phyloP scores from a whole-genome alignment of 108 stramenopile genomes.

The Cyclotella kingstonii region DNA sequence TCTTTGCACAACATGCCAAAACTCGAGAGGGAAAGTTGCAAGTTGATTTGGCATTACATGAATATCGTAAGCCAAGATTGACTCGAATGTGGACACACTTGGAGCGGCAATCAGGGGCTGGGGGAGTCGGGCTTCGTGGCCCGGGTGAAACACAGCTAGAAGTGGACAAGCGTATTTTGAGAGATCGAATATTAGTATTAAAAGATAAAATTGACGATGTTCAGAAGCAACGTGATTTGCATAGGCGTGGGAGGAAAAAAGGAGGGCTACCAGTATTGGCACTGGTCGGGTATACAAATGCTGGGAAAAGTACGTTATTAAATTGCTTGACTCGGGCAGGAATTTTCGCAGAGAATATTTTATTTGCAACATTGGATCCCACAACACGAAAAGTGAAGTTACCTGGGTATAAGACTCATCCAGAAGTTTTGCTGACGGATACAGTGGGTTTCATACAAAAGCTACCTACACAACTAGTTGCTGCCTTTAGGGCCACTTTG shows the following conservation, averaged over 20 bases:
- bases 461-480: conserved; percentile 93
- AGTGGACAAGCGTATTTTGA: conserved; percentile 89
- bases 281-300: conserved; percentile 96
- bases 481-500: conserved; percentile 94
- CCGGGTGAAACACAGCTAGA: conserved; percentile 95
- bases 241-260: conserved; percentile 65
- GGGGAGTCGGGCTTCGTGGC: conserved; percentile 91
- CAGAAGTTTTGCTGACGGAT: conserved; percentile 92
- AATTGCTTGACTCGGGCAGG: conserved; percentile 91
- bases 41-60: conserved; percentile 91
- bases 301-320: conserved; percentile 91
- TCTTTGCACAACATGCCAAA: conserved; percentile 94
- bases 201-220: conserved; percentile 90
- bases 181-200: conserved; percentile 88
- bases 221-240: conserved; percentile 85
- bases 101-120: conserved; percentile 90
- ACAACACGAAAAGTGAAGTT: conserved; percentile 94
- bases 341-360: conserved; percentile 92
- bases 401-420: conserved; percentile 90
- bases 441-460: conserved; percentile 98
- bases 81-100: conserved; percentile 97
- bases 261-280: conserved; percentile 84
- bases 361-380: conserved; percentile 97
- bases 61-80: conserved; percentile 91
- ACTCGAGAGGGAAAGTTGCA: conserved; percentile 94